Conservation (phyloP, 2,329 filamentous ascomycete species). For the Metarhizium sp. region DNA sequence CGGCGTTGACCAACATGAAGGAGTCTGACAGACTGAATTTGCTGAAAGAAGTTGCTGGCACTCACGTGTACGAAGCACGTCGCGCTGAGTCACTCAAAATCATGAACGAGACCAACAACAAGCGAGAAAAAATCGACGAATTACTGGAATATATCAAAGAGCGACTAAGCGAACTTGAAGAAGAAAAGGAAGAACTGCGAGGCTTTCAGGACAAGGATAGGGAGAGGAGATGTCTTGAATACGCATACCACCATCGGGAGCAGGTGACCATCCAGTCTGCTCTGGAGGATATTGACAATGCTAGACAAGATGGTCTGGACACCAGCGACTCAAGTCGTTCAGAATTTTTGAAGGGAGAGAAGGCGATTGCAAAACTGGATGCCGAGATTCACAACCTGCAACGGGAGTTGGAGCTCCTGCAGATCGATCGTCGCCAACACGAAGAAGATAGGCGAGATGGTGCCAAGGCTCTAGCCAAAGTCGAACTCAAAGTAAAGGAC, state of each 20-base stretch:
- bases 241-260: constrained; percentile 86
- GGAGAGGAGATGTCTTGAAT: constrained; percentile 84
- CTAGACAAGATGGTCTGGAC: constrained; percentile 72
- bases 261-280: constrained; percentile 69
- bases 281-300: constrained; percentile 74
- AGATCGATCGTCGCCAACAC: constrained; percentile 75
- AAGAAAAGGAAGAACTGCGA: constrained; percentile 92
- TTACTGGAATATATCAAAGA: constrained; percentile 86
- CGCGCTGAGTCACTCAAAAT: constrained; percentile 90
- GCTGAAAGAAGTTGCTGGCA: constrained; percentile 96
- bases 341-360: constrained; percentile 68
- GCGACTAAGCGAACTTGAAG: constrained; percentile 78
- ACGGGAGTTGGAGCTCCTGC: constrained; percentile 75
- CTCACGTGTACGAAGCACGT: constrained; percentile 90
- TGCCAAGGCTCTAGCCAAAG: constrained; percentile 70
- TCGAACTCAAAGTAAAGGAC: constrained; percentile 75
- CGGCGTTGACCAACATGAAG: constrained; percentile 96
- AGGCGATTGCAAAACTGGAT: constrained; percentile 67
- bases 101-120: constrained; percentile 93
- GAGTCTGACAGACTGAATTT: constrained; percentile 83
- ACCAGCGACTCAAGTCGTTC: constrained; percentile 74
- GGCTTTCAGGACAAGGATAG: constrained; percentile 93
- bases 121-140: constrained; percentile 89
- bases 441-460: constrained; percentile 83
- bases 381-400: constrained; percentile 69